Evolutionary conservation across 2,329 filamentous ascomycete species (phyloP).

Genomic region (Dactylellina leptospora): DNA sequence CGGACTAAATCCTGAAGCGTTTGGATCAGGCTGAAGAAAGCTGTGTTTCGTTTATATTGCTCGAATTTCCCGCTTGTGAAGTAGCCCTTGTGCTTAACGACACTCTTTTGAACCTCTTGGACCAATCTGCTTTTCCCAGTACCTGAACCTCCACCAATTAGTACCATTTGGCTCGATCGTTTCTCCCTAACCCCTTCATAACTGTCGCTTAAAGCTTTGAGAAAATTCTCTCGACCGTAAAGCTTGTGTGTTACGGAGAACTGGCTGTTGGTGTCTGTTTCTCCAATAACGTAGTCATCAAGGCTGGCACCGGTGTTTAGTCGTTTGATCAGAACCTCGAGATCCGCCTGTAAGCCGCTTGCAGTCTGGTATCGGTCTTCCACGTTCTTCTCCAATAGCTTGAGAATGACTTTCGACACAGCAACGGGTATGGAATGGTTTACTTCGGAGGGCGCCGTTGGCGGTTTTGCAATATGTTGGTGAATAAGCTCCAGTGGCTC

Average conservation of each 20-base stretch:
- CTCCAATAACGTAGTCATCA: constrained; percentile 56
- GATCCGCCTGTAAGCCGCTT: constrained; percentile 56
- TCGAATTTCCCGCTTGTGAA: constrained; percentile 57
- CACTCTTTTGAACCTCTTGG: constrained; percentile 57
- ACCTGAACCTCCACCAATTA: constrained; percentile 56
- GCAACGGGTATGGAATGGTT: constrained; percentile 56
- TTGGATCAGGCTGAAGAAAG: constrained; percentile 57
- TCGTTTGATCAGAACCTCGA: constrained; percentile 55
- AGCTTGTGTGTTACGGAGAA: constrained; percentile 57
- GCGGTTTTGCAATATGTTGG: constrained; percentile 57
- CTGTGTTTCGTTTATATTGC: constrained; percentile 56
- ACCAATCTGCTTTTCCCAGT: constrained; percentile 57
- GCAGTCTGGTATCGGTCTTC: constrained; percentile 58
- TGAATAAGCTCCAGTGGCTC: constrained; percentile 57
- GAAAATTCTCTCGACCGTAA: constrained; percentile 56
- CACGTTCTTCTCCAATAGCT: constrained; percentile 56
- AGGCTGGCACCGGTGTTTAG: constrained; percentile 54
- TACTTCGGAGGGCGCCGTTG: constrained; percentile 56
- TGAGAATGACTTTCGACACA: constrained; percentile 56
- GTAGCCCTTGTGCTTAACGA: constrained; percentile 57
- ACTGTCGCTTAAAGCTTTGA: constrained; percentile 44
- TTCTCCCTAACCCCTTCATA: constrained; percentile 39
- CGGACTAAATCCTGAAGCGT: constrained; percentile 57
- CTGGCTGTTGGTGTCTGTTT: constrained; percentile 56
- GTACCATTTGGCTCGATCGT: constrained; percentile 55